Evolutionary conservation across 176 grass and related monocot genomes (phyloP).

Genomic region (Carex littledalei): DNA sequence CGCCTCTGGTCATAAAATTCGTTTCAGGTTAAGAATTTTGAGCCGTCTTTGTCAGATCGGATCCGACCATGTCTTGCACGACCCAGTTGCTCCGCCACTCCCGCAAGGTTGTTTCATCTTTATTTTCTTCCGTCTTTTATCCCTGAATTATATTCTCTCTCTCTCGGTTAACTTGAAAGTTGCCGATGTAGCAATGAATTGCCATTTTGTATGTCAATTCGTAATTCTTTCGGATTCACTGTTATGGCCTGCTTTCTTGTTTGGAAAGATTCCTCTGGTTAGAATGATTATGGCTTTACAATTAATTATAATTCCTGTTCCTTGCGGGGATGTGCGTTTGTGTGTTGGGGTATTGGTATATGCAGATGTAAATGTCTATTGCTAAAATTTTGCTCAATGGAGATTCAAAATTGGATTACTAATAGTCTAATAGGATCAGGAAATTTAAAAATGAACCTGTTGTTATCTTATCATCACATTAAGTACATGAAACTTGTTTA

Average conservation of each 20-base stretch:
- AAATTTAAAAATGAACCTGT: not conserved
- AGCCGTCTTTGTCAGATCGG: slow-evolving; percentile 20
- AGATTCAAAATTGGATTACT: not conserved
- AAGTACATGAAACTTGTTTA: not conserved
- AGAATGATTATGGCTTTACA: not conserved
- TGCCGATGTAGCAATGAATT: not conserved
- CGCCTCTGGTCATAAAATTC: not conserved
- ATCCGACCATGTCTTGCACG: slow-evolving; percentile 32
- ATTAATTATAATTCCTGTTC: slow-evolving; percentile 6
- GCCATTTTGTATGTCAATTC: not conserved
- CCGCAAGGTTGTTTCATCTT: slow-evolving; percentile 46
- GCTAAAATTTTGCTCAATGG: not conserved
- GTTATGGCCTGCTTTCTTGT: not conserved
- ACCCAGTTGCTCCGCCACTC: slow-evolving; percentile 63
- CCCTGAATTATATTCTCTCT: not conserved
- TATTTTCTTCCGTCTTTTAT: not conserved
- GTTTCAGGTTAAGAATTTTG: slow-evolving; percentile 13
- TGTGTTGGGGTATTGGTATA: not conserved
- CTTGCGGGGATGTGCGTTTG: not conserved
- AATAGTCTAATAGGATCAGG: not conserved
- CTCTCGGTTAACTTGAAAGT: not conserved
- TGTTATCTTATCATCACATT: not conserved
- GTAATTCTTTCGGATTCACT: not conserved
- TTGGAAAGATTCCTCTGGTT: not conserved
- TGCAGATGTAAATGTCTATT: not conserved